These are phyloP conservation scores for Ceratobasidium sp. DNA, from an alignment of 1,284 basidiomycete species.

Conservation along the genomic window DNA sequence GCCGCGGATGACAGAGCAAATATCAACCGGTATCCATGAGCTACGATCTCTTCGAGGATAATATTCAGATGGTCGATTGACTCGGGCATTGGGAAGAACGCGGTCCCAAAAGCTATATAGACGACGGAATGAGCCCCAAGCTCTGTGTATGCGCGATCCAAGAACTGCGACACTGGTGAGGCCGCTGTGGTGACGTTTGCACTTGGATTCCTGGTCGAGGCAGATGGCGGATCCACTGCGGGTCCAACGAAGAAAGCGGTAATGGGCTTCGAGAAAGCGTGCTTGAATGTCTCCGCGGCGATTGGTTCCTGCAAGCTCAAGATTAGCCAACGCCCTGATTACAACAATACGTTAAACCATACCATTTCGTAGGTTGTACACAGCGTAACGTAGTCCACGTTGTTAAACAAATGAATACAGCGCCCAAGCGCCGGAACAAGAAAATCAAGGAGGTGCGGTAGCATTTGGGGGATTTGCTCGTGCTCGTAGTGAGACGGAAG, in stretches of 20 bases:
- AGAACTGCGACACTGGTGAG: not conserved
- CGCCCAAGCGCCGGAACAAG: not conserved
- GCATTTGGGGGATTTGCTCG: constrained; percentile 11
- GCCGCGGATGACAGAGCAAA: not conserved
- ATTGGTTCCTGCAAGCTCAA: constrained; percentile 8
- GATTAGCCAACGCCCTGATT: not conserved
- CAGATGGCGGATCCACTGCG: not conserved
- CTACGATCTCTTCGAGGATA: constrained; percentile 10
- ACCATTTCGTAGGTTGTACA: constrained; percentile 28
- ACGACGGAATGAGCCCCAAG: constrained; percentile 16
- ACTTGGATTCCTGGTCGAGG: not conserved
- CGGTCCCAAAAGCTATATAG: constrained; percentile 12
- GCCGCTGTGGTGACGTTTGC: no score
- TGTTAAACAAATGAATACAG: not conserved
- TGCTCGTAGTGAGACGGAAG: constrained; percentile 17
- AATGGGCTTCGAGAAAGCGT: constrained; percentile 3
- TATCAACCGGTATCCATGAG: constrained; percentile 4
- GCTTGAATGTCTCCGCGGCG: not conserved
- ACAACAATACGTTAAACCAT: not conserved
- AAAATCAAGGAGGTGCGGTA: constrained; percentile 1
- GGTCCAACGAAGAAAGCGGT: not conserved
- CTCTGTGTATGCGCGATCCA: constrained; percentile 12
- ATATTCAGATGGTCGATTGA: not conserved
- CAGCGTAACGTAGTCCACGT: not conserved
- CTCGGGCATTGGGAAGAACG: constrained; percentile 12